phyloP scores from a whole-genome alignment of 108 stramenopile genomes.

The Cyclotella choctawhatcheeana region DNA sequence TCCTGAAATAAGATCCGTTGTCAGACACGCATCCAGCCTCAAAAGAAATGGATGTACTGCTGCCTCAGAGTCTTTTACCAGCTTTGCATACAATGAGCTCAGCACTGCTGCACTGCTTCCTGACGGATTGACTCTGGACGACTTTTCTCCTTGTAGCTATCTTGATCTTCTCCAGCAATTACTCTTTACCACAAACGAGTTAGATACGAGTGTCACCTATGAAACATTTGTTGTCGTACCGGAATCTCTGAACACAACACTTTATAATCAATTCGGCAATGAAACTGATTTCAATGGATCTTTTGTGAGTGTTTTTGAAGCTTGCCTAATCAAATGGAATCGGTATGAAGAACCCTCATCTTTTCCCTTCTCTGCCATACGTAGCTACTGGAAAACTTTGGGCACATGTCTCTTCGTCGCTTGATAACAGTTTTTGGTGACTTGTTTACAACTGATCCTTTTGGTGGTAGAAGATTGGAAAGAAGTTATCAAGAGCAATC shows the following conservation, averaged over 20 bases:
- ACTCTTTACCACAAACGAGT: neutral
- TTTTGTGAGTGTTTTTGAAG: neutral
- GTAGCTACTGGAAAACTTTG: slow-evolving; percentile 25
- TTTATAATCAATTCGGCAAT: neutral
- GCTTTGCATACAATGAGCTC: neutral
- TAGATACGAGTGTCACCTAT: neutral
- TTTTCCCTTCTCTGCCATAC: too few species aligned
- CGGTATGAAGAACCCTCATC: too few species aligned
- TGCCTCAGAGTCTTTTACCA: neutral
- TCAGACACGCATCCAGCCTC: neutral
- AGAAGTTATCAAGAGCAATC: neutral
- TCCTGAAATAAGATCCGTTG: neutral
- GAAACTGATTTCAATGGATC: neutral
- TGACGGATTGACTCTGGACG: neutral
- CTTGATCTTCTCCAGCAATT: neutral
- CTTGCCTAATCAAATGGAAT: neutral
- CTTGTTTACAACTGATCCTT: neutral
- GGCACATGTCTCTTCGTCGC: slow-evolving; percentile 7
- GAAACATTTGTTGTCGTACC: neutral
- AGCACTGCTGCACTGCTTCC: neutral
- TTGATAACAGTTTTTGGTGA: slow-evolving; percentile 16
- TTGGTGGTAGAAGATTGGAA: neutral
- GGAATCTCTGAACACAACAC: neutral
- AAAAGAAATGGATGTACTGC: neutral
- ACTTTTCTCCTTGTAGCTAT: neutral